phyloP scores from a whole-genome alignment of 176 grass and related monocot species.

The Urochloa ruziziensis region DNA sequence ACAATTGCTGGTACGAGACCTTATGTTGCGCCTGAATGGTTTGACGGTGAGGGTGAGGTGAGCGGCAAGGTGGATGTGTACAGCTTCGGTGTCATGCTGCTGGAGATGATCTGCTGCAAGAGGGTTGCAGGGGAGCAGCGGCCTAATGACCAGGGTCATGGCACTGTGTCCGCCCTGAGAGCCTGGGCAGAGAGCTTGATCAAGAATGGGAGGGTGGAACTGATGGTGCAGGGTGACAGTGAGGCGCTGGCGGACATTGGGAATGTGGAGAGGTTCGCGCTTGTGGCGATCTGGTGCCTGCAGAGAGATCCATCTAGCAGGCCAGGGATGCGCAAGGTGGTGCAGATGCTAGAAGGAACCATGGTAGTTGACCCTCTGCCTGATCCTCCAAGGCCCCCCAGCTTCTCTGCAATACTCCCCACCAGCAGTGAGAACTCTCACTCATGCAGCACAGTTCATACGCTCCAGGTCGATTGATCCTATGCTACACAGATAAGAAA shows the following conservation, averaged over 20 bases:
- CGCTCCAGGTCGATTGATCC: not conserved
- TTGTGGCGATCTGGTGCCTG: not conserved
- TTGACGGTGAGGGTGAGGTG: not conserved
- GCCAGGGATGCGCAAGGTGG: not conserved
- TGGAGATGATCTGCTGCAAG: not conserved
- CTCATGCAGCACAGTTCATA: not conserved
- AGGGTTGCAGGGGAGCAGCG: not conserved
- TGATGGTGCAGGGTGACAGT: not conserved
- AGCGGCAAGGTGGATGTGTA: not conserved
- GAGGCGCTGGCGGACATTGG: not conserved
- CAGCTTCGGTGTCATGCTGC: not conserved
- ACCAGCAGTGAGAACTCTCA: no score
- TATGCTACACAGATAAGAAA: no score
- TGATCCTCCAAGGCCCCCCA: no score
- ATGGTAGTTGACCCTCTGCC: no score
- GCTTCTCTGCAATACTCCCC: not conserved
- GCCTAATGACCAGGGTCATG: no score
- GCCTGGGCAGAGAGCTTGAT: not conserved
- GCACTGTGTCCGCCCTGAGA: no score
- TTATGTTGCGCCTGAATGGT: not conserved
- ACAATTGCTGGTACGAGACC: not conserved
- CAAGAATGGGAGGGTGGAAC: not conserved
- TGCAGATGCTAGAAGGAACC: not conserved
- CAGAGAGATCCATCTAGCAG: not conserved
- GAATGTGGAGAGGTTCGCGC: constrained; percentile 5